These are phyloP conservation scores for Rhynchospora tenuis DNA, from an alignment of 176 grass and related monocot genomes.

Conservation along the genomic window DNA sequence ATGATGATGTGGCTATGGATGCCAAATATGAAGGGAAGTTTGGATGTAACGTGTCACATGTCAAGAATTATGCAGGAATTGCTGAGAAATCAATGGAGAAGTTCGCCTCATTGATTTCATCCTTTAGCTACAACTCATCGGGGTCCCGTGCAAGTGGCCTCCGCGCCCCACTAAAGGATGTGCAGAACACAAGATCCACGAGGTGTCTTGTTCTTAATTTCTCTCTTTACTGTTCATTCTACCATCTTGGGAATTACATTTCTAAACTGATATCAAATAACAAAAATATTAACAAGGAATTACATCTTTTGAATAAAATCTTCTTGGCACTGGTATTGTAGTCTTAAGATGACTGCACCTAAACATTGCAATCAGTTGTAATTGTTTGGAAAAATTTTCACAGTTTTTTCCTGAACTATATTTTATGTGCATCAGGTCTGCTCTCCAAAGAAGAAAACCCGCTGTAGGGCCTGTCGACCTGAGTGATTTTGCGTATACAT, in stretches of 20 bases:
- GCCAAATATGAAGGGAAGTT: conserved; percentile 43
- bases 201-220: conserved; percentile 46
- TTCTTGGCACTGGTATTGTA: not conserved
- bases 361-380: not conserved
- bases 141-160: conserved; percentile 85
- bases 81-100: conserved; percentile 96
- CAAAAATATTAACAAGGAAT: not conserved
- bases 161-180: conserved; percentile 77
- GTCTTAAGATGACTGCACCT: not conserved
- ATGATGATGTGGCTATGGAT: conserved; percentile 8
- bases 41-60: conserved; percentile 79
- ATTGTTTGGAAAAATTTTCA: not conserved
- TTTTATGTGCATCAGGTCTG: not conserved
- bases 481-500: conserved; percentile 32
- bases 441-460: not conserved
- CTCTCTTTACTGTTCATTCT: not conserved
- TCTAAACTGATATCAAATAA: not conserved
- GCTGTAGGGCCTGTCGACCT: conserved; percentile 23
- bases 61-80: conserved; percentile 65
- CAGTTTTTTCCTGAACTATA: not conserved
- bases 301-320: not conserved
- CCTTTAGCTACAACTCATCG: conserved; percentile 62
- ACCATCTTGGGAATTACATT: not conserved
- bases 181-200: conserved; percentile 58
- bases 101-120: conserved; percentile 62